Evolutionary conservation across 306 rosid species (phyloP).

Genomic region (Carpinus viminea): DNA sequence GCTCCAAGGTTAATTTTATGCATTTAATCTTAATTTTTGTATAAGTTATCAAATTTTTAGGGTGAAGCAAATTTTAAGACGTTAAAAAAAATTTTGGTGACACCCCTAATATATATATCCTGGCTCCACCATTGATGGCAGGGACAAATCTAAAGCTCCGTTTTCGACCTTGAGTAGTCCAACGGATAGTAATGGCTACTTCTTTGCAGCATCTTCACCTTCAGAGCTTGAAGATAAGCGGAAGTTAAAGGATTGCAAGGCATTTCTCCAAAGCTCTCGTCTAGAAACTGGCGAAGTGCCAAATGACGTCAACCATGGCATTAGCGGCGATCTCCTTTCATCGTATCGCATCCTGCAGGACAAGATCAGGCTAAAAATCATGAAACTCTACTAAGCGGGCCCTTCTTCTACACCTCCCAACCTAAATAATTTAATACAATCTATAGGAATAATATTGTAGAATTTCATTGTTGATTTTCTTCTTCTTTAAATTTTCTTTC

Average conservation of each 20-base stretch:
- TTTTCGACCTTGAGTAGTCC: too few species aligned
- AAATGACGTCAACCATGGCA: constrained; percentile 45
- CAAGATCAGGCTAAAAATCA: constrained; percentile 23
- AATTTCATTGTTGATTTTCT: too few species aligned
- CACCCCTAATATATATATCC: too few species aligned
- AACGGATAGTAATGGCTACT: constrained; percentile 42
- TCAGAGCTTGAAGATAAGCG: constrained; percentile 1
- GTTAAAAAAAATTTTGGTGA: too few species aligned
- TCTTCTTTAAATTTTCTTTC: too few species aligned
- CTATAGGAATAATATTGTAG: too few species aligned
- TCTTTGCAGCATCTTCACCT: constrained; percentile 7
- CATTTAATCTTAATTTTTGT: too few species aligned
- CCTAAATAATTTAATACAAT: neutral
- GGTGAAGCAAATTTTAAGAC: too few species aligned
- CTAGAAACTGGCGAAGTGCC: constrained; percentile 44
- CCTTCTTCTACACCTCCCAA: constrained; percentile 47
- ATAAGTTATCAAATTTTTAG: too few species aligned
- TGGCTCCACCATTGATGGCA: too few species aligned
- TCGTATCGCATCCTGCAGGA: constrained; percentile 35
- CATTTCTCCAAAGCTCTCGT: constrained; percentile 43
- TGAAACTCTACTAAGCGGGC: constrained; percentile 42
- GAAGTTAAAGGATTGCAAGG: constrained; percentile 47
- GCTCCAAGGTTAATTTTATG: too few species aligned
- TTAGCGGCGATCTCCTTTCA: constrained; percentile 41
- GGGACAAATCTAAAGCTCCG: too few species aligned